Base-by-base conservation (phyloP, 768 basidiomycete species). In the Coprinellus aureogranulatus region DNA sequence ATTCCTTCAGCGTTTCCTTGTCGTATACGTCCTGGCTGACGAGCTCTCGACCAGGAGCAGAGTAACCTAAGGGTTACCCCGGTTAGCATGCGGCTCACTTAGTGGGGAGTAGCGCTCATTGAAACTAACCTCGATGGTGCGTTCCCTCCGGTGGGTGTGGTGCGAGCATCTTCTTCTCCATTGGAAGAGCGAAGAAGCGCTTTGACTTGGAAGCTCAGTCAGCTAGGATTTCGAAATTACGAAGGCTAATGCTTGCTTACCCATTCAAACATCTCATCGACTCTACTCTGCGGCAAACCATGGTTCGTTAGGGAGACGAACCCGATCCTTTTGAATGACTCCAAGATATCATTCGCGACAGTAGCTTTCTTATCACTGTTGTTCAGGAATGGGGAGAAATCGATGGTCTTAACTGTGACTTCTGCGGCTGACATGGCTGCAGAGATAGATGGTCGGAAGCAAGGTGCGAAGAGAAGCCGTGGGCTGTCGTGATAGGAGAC, bases 241-340 rank as follows among this genome's bases (percentile, higher is more conserved):
- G 27, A 14, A 34, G 23, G 16, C 26, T 26, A 5, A 3, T 4
- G 39, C 23, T 1, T 30, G 34, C 72, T 37, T 54, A 79, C 79
- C 79, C 72, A 71, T 44, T 65, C 65, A 62, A 81, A 80, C 74
- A 80, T 80, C 9, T 57, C 41, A 16, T 72, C 64, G 12, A 77
- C 69, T 53, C 74, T 69, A 2, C 68, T 64, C 44, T 73, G 68
- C 8, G 73, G 63, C 2, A 83, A 59, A 5, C 77, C 73, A 55
- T 77, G 73, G 56, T 82, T 78, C 41, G 69, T 61, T 9, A 81
- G 65, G 65, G 81, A 81, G 2, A 80, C 77, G 65, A 83, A 82
- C 1, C 81, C 81, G 28, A 70, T 71, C 1, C 69, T 63, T 56
- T 77, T 75, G 72, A 82, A 78, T 2, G 81, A 80, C 5, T 69